Percentiles rank a stretch among this genome's conserved stretches.
Evolutionary conservation across 208 protist species (phyloP).

Genomic region (Porcisia deanei): DNA sequence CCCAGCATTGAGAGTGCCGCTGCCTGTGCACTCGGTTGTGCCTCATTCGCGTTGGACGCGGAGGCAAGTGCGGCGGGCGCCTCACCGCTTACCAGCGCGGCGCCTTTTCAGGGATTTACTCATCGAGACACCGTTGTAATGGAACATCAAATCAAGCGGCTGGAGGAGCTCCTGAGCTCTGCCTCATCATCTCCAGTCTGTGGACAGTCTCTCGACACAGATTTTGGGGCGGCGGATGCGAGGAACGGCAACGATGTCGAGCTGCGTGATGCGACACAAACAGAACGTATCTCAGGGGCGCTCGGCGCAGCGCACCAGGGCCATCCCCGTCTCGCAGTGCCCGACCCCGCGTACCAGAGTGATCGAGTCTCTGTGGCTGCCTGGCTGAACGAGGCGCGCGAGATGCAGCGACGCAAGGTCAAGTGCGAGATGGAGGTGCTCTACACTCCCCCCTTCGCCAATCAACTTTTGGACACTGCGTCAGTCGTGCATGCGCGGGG

Average conservation of each 20-base stretch:
- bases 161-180: conserved; percentile 3
- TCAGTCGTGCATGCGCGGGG: background rate
- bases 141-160: conserved; percentile 25
- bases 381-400: conserved; percentile 23
- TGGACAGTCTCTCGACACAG: background rate
- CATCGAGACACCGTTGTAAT: conserved; percentile 57
- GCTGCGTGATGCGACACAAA: background rate
- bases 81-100: background rate
- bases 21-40: background rate
- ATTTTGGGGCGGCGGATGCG: background rate
- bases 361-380: conserved; percentile 2
- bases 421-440: conserved; percentile 44
- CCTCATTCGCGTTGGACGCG: background rate
- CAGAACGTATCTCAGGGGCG: background rate
- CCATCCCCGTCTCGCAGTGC: background rate
- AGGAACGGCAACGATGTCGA: background rate
- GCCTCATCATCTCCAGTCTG: background rate
- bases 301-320: background rate
- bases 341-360: background rate
- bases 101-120: conserved; percentile 43
- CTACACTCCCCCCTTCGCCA: conserved; percentile 21
- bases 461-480: background rate
- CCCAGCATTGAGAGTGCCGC: background rate
- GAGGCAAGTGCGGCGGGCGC: background rate
- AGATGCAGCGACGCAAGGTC: conserved; percentile 15